Evolutionary conservation across 1,139 yeast genomes (phyloP).

Genomic region (Williopsis jadinii): DNA sequence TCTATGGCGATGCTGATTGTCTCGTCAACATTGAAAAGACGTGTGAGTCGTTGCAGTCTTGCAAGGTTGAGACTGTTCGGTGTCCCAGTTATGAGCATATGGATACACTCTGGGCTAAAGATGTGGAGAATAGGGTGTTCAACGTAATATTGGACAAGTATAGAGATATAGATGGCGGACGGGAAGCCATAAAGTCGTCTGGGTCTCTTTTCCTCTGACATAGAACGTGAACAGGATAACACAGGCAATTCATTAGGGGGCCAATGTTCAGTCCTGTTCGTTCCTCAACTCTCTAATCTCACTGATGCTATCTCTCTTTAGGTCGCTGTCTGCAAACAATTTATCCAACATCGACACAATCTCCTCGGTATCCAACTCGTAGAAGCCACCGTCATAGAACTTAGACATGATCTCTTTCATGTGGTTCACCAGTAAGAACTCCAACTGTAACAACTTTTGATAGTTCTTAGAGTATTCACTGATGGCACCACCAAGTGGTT

Average conservation of each 20-base stretch:
- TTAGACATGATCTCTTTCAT: conserved; percentile 63
- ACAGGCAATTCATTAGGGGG: too few relatives aligned
- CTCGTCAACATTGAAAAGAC: conserved; percentile 60
- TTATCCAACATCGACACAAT: conserved; percentile 50
- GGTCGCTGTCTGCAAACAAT: conserved; percentile 66
- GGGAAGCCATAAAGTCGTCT: too few relatives aligned
- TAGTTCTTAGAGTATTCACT: conserved; percentile 23
- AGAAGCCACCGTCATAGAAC: conserved; percentile 69
- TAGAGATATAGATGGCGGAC: conserved; percentile 1
- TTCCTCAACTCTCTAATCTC: conserved; percentile 49
- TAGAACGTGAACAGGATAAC: too few relatives aligned
- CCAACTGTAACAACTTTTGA: conserved; percentile 39
- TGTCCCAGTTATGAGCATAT: conserved; percentile 63
- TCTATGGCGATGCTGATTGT: conserved; percentile 72
- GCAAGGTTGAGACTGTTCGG: background rate
- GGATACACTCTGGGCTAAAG: conserved; percentile 83
- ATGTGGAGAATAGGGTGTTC: conserved; percentile 43
- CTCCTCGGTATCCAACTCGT: conserved; percentile 63
- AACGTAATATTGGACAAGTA: conserved; percentile 20
- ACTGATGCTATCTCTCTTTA: conserved; percentile 51
- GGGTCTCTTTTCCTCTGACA: background rate
- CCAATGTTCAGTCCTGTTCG: conserved; percentile 11
- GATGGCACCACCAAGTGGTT: conserved; percentile 7
- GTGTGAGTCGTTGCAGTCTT: background rate
- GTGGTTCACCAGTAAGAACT: conserved; percentile 43